phyloP scores from a whole-genome alignment of 148 eudicot genomes.

The Vaccinium myrtillus region DNA sequence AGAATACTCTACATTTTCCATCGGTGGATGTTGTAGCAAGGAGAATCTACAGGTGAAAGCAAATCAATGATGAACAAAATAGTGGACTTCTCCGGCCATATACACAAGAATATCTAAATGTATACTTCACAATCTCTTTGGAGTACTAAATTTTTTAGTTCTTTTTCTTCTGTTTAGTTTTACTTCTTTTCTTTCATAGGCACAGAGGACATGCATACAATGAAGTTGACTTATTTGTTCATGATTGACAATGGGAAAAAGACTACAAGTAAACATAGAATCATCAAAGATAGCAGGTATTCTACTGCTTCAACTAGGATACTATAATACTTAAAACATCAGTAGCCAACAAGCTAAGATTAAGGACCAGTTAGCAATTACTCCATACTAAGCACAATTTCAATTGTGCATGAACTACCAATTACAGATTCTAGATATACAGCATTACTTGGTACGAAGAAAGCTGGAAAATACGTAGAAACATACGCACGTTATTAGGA shows the following conservation, averaged over 20 bases:
- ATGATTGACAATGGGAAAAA: background rate
- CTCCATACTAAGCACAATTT: background rate
- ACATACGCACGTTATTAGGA: conserved; percentile 80
- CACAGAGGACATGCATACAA: background rate
- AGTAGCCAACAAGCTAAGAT: background rate
- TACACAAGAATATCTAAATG: background rate
- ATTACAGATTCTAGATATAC: background rate
- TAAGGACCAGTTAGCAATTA: background rate
- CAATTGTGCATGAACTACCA: background rate
- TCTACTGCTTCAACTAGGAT: background rate
- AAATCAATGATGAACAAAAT: background rate
- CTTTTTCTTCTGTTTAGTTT: background rate
- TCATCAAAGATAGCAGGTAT: background rate
- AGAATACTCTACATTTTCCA: conserved; percentile 96
- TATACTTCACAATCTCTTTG: background rate
- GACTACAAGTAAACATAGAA: background rate
- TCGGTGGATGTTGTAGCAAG: conserved; percentile 98
- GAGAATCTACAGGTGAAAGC: conserved; percentile 44
- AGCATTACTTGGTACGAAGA: background rate
- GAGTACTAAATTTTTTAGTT: background rate
- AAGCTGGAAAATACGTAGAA: background rate
- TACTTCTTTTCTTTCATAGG: background rate
- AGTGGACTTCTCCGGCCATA: background rate
- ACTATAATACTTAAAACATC: background rate
- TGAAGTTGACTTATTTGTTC: background rate